phyloP scores from a whole-genome alignment of 441 rosid genomes.

The Eruca vesicaria region DNA sequence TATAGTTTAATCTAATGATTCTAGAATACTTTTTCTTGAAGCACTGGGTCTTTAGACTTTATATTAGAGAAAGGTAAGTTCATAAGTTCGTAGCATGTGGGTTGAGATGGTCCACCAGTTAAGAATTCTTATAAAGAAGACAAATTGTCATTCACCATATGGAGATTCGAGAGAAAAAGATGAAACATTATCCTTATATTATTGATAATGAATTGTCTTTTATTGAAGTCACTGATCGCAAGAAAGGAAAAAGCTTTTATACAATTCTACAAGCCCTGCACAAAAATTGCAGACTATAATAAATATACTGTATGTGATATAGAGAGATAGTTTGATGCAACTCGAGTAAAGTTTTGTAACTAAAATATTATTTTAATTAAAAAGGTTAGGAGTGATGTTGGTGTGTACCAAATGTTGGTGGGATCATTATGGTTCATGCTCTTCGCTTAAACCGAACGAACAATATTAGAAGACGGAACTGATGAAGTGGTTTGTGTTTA shows the following conservation, averaged over 20 bases:
- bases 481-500: neutral
- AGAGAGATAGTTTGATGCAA: neutral
- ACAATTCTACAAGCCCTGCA: neutral
- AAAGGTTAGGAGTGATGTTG: neutral
- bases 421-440: neutral
- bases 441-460: neutral
- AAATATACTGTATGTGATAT: neutral
- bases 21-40: neutral
- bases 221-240: neutral
- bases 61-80: neutral
- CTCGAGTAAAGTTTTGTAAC: neutral
- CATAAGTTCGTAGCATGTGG: neutral
- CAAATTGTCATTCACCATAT: neutral
- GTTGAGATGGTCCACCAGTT: neutral
- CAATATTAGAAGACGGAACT: neutral
- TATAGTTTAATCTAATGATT: neutral
- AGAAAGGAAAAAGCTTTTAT: neutral
- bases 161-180: neutral
- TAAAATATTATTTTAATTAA: too few relatives aligned
- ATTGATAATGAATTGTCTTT: neutral
- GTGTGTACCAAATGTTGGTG: neutral
- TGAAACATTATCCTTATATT: neutral
- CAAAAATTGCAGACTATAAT: neutral
- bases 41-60: neutral
- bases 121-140: neutral